A percentile compares a stretch with the other conserved stretches of the same genome.
Conservation (phyloP, 2,329 filamentous ascomycete genomes). For the Ophiostoma tasmaniense region DNA sequence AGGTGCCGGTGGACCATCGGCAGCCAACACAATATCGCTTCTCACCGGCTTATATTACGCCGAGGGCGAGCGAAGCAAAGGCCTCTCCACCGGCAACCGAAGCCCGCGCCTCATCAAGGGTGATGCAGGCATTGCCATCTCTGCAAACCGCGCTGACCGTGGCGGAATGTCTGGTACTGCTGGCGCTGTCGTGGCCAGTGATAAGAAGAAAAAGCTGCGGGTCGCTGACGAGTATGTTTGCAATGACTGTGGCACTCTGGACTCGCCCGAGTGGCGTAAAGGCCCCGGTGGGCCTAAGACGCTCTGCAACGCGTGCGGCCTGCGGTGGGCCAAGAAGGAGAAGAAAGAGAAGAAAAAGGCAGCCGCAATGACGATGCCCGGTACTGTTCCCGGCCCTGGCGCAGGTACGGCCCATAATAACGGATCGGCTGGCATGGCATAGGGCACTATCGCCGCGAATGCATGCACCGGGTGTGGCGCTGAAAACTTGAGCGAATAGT, state of each 20-base stretch:
- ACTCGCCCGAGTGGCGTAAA: constrained; percentile 94
- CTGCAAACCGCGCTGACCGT: constrained; percentile 65
- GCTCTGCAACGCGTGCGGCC: constrained; percentile 86
- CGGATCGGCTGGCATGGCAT: neutral
- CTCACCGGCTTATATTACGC: constrained; percentile 80
- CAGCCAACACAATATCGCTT: constrained; percentile 86
- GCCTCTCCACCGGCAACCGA: constrained; percentile 77
- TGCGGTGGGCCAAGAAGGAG: constrained; percentile 70
- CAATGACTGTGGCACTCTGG: constrained; percentile 86
- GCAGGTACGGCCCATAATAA: neutral
- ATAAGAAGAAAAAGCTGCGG: constrained; percentile 86
- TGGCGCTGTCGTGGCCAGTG: constrained; percentile 24
- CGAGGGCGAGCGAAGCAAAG: constrained; percentile 79
- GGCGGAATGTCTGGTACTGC: constrained; percentile 34
- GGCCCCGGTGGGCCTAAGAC: constrained; percentile 90
- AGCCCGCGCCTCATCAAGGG: constrained; percentile 76
- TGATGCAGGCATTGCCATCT: constrained; percentile 78
- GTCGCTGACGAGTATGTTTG: constrained; percentile 83
- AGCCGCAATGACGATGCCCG: constrained; percentile 16
- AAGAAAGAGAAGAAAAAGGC: constrained; percentile 49
- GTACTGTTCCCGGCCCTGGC: neutral
- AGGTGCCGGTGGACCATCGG: constrained; percentile 31
- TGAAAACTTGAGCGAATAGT: neutral
- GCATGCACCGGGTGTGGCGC: neutral
- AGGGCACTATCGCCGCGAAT: neutral